Evolutionary conservation across 331 rosid species (phyloP), one percentile per base, ranked within the genome.

Genomic region (Acacia concinna): DNA sequence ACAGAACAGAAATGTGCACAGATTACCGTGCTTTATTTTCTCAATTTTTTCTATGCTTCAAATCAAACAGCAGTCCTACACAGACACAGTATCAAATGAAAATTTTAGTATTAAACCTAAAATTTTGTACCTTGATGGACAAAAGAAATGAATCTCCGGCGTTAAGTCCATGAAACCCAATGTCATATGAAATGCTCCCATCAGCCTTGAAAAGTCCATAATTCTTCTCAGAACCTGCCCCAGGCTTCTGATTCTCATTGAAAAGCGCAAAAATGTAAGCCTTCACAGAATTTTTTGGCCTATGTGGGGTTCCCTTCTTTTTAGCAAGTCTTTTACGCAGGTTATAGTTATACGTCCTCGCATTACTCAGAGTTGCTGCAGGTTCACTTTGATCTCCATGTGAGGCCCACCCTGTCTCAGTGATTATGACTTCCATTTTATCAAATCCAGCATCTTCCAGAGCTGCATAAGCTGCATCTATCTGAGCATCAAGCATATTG

Each of bases 391-490:
- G 81, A 54, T 71, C 91, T 44, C 95, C 95, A 44, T 5, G 83
- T 11, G 95, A 88, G 28, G 95, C 95, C 95, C 95, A 90, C 34
- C 95, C 95, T 28, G 95, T 90, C 81, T 90, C 95, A 4, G 95
- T 90, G 60, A 90, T 51, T 62, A 90, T 76, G 76, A 90, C 87
- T 82, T 90, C 91, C 95, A 88, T 90, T 74, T 88, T 79, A 17
- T 71, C 44, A 75, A 81, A 73, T 40, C 91, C 95, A 18, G 90
- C 89, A 82, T 87, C 83, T 68, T 84, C 90, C 74, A 90, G 68
- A 31, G 95, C 95, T n/a, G 90, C 86, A 79, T 90, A 88, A 30
- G 90, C 90, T 5, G 93, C 95, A 51, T 90, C 95, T n/a, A 90
- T 90, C 87, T 87, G 91, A 80, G 95, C 95, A 85, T 90, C 95